A percentile compares a stretch with the other conserved stretches of the same genome.
Conservation (phyloP, 1,284 basidiomycete species). For the Ceratobasidium papillatum region DNA sequence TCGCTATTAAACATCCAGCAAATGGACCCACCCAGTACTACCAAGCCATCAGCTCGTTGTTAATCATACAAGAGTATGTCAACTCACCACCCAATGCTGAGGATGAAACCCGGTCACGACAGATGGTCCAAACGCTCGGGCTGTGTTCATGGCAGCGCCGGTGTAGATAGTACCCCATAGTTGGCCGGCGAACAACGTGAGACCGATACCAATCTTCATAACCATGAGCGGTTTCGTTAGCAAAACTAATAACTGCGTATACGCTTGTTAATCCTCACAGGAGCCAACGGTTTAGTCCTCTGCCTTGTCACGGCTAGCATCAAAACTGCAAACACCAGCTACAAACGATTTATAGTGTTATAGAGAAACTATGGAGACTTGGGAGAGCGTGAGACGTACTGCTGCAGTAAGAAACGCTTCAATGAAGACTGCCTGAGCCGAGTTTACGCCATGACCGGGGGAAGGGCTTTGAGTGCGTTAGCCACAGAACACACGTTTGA, state of each 20-base stretch:
- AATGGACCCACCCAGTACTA: conserved; percentile 51
- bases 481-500: not conserved
- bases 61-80: not conserved
- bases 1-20: conserved; percentile 51
- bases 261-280: conserved; percentile 59
- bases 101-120: conserved; percentile 66
- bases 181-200: conserved; percentile 72
- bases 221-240: conserved; percentile 21
- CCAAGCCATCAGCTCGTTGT: not conserved
- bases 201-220: conserved; percentile 69
- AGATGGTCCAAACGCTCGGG: conserved; percentile 78
- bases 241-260: conserved; percentile 1
- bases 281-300: conserved; percentile 40
- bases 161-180: conserved; percentile 67
- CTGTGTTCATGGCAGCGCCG: conserved; percentile 72
- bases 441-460: conserved; percentile 29
- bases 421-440: conserved; percentile 41
- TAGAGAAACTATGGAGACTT: not conserved
- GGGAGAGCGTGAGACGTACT: conserved; percentile 44
- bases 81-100: conserved; percentile 56
- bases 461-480: conserved; percentile 36
- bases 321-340: conserved; percentile 67
- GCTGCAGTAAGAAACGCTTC: conserved; percentile 42
- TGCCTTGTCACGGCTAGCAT: conserved; percentile 43
- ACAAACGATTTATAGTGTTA: conserved; percentile 54